These are phyloP conservation scores for Phytophthora multivora DNA, from an alignment of 352 stramenopile genomes.

Conservation along the genomic window DNA sequence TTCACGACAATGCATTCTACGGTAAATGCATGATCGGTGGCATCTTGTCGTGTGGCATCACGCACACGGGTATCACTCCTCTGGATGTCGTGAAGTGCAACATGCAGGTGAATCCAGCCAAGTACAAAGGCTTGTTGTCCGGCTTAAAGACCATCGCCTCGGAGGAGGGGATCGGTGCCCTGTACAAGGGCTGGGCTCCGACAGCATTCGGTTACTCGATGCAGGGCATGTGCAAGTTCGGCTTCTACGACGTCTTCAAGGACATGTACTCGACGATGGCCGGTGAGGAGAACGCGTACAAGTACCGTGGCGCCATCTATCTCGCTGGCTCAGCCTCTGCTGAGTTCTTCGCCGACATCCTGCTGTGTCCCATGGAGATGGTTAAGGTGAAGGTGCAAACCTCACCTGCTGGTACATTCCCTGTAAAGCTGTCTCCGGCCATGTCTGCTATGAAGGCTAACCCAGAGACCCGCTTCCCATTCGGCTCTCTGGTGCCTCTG, in stretches of 20 bases:
- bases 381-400: constrained; percentile 95
- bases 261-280: constrained; percentile 92
- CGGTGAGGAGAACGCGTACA: constrained; percentile 91
- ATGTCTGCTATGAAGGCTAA: constrained; percentile 84
- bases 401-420: constrained; percentile 87
- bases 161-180: constrained; percentile 76
- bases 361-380: constrained; percentile 95
- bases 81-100: constrained; percentile 95
- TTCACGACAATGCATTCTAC: constrained; percentile 92
- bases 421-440: constrained; percentile 63
- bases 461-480: constrained; percentile 90
- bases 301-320: constrained; percentile 93
- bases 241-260: constrained; percentile 96
- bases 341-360: constrained; percentile 93
- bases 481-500: constrained; percentile 89
- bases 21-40: constrained; percentile 93
- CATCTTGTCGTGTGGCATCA: constrained; percentile 91
- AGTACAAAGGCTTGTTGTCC: constrained; percentile 81
- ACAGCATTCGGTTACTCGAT: constrained; percentile 92
- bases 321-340: constrained; percentile 91
- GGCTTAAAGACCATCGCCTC: constrained; percentile 86
- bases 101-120: constrained; percentile 92
- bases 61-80: constrained; percentile 92
- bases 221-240: constrained; percentile 93
- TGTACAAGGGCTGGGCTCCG: constrained; percentile 93